Evolutionary conservation across 1,284 basidiomycete species (phyloP).

Genomic region (Ganoderma meredithae): DNA sequence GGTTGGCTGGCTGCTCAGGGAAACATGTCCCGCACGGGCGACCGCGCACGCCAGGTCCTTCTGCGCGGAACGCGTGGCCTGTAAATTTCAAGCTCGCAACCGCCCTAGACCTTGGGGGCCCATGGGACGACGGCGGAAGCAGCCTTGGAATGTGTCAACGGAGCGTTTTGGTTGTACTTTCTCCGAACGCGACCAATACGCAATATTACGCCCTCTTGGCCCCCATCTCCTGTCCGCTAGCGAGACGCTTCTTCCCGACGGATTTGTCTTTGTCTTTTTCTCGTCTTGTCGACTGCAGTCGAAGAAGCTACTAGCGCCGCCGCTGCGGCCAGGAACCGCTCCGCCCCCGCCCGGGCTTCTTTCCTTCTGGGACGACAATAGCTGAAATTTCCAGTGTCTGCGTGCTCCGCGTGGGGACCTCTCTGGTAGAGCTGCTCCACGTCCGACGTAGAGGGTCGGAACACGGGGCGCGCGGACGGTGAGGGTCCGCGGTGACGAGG

Average conservation of each 20-base stretch:
- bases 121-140: not conserved
- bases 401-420: constrained; percentile 6
- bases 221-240: not conserved
- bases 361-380: constrained; percentile 13
- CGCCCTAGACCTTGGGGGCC: constrained; percentile 6
- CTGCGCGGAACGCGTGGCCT: not conserved
- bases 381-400: constrained; percentile 14
- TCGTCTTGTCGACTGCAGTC: constrained; percentile 12
- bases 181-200: constrained; percentile 10
- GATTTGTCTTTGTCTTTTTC: constrained; percentile 14
- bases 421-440: not conserved
- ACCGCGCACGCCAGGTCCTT: constrained; percentile 3
- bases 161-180: constrained; percentile 2
- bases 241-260: constrained; percentile 6
- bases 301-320: constrained; percentile 13
- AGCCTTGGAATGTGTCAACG: constrained; percentile 8
- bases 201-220: not conserved
- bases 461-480: not conserved
- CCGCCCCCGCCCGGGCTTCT: constrained; percentile 17
- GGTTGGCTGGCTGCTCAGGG: constrained; percentile 7
- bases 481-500: not conserved
- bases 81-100: constrained; percentile 9
- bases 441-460: constrained; percentile 5
- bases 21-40: constrained; percentile 5
- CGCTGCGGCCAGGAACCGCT: constrained; percentile 28